Evolutionary conservation across 176 grass and related monocot genomes (phyloP).

Genomic region (Triticum aestivum): IWGSC_CS_RefSeq_v2.1 NC_057798.1:254291047-254291546

Average conservation of each 20-base stretch:
- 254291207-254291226: constrained; percentile 52
- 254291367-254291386: constrained; percentile 11
- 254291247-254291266: constrained; percentile 45
- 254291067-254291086: too few relatives aligned
- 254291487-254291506: constrained; percentile 68
- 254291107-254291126: too few relatives aligned
- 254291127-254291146: not conserved
- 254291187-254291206: constrained; percentile 42
- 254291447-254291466: too few relatives aligned
- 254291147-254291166: constrained; percentile 58
- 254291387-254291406: not conserved
- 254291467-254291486: constrained; percentile 10
- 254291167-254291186: constrained; percentile 43
- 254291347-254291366: constrained; percentile 42
- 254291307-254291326: constrained; percentile 63
- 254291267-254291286: constrained; percentile 52
- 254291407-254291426: not conserved
- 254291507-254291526: constrained; percentile 80
- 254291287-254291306: constrained; percentile 49
- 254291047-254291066: too few relatives aligned
- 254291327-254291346: constrained; percentile 46
- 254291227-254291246: constrained; percentile 53
- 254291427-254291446: not conserved
- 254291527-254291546: constrained; percentile 65
- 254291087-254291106: too few relatives aligned